phyloP scores from a whole-genome alignment of 2,329 filamentous ascomycete species.

The Penicillium oxalicum region DNA sequence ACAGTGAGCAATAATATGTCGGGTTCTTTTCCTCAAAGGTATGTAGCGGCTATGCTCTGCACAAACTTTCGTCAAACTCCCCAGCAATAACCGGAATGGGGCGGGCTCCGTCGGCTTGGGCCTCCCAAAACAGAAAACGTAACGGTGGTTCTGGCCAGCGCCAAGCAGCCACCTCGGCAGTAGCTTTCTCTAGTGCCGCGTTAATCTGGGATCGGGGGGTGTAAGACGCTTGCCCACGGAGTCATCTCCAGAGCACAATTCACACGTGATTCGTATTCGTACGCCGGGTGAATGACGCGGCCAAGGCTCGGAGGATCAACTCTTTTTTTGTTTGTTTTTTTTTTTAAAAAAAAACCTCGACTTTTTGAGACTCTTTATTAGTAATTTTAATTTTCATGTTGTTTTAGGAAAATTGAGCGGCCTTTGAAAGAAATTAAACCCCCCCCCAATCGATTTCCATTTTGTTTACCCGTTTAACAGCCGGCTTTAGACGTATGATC shows the following conservation, averaged over 20 bases:
- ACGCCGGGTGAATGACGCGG: constrained; percentile 14
- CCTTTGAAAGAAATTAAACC: too few relatives aligned
- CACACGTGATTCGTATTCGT: constrained; percentile 21
- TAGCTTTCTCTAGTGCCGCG: constrained; percentile 2
- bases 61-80: not conserved
- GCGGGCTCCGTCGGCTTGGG: constrained; percentile 11
- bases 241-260: constrained; percentile 7
- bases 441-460: too few relatives aligned
- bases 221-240: constrained; percentile 4
- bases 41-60: not conserved
- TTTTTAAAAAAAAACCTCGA: too few relatives aligned
- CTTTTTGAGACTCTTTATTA: too few relatives aligned
- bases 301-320: constrained; percentile 11
- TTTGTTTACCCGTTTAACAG: too few relatives aligned
- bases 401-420: too few relatives aligned
- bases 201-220: constrained; percentile 1
- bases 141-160: constrained; percentile 7
- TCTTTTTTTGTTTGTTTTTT: too few relatives aligned
- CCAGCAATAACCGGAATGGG: not conserved
- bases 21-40: too few relatives aligned
- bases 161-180: constrained; percentile 2
- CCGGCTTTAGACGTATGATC: too few relatives aligned
- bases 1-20: too few relatives aligned
- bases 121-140: constrained; percentile 1
- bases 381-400: too few relatives aligned